Base-by-base conservation (phyloP, 352 stramenopile species). In the Globisporangium polare region DNA sequence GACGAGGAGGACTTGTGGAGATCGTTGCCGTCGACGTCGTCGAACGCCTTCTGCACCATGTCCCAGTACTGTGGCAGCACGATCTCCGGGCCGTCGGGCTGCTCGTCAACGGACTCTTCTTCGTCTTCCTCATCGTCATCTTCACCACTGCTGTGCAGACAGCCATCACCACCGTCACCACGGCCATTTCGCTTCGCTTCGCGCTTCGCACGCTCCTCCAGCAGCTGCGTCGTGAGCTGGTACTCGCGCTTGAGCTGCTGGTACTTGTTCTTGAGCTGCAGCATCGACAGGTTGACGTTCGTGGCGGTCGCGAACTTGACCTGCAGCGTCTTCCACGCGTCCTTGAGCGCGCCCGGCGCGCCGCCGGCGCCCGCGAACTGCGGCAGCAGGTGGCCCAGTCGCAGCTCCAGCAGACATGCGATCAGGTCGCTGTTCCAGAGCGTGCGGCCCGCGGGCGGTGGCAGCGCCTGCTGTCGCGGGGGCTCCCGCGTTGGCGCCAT, bases 191-290 rank as follows among this genome's bases (percentile, higher is more conserved):
- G 47, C 17, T 53, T 53, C 47, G 17, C 26, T 20, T n/a, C 26
- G 15, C 15, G 15, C 49, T 24, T 29, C 8, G 6, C 5, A 10
- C 29, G 51, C 29, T 22, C 20, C 2, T 18, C 24, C 39, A 63
- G 46, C 17, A 27, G 43, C 5, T 41, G 22, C 22, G 46, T 53
- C 8, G 57, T 56, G 15, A 39, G n/a, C 12, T 54, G n/a, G 57
- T 56, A 63, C 57, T 63, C 57, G 46, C 57, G 57, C 57, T 63
- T 63, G 46, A 63, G 57, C 57, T 63, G 57, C 31, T 63, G 57
- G 46, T 56, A 63, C 46, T 63, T 63, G 57, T 63, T 63, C 57
- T 63, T 63, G 57, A 63, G 57, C 45, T 55, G 45, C 22, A 42
- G 24, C 43, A 63, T 49, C 31, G 8, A 47, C 33, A 63, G 47